Evolutionary conservation across 257 asterid genomes (phyloP), one percentile per base, ranked within the genome.

Genomic region (Hygrophila difformis): DNA sequence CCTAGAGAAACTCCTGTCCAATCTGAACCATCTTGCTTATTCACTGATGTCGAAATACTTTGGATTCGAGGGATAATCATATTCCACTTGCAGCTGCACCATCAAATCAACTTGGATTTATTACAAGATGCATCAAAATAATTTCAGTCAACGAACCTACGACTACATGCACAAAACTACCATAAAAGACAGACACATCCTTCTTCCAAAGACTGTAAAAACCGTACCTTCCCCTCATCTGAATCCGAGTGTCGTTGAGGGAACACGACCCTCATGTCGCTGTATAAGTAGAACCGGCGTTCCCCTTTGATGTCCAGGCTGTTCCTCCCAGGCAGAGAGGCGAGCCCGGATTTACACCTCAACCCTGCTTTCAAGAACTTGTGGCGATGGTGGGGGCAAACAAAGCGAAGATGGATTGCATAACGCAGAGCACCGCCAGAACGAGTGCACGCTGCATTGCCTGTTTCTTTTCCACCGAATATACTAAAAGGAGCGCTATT

Each of bases 161-260:
- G 9, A 14, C 31, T 8, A 3, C 31, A 3, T 26, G 8, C 4
- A 26, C 31, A 24, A 3, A 26, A 26, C 31, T 26, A 3, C 31
- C 4, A 26, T 8, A 3, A 26, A 26, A 3, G 31, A 16, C n/a
- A n/a, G n/a, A n/a, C n/a, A n/a, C n/a, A n/a, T n/a, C n/a, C n/a
- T n/a, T n/a, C n/a, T n/a, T n/a, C n/a, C n/a, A n/a, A n/a, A n/a
- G n/a, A n/a, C n/a, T n/a, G n/a, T 26, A 26, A 33, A 33, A 19
- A n/a, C 60, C 75, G 38, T 78, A 87, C 97, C 95, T 87, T 83
- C 58, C 97, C 95, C 73, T 87, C 95, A 31, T 87, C 97, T 16
- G 93, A 65, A 70, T 87, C 97, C 3, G 95, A 75, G 58, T 87
- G 97, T 47, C 97, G 92, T 47, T 83, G 97, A 56, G 97, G 97